Base-by-base conservation (phyloP, 371 early-diverging fungal species). In the Syncephalis plumigaleata region DNA sequence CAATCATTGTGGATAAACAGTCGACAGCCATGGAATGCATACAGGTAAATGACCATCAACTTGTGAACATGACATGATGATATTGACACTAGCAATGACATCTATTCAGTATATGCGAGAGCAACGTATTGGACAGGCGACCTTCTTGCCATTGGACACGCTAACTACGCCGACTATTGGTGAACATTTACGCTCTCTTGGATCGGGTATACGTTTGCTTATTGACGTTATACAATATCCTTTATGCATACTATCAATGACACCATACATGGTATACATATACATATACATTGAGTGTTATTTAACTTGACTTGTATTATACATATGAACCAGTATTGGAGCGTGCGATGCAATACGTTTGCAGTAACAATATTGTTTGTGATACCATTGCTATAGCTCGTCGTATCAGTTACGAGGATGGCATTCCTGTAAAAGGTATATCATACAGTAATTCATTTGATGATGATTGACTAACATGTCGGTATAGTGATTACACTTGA, bases 121-220 rank as follows among this genome's bases (percentile, higher is more conserved):
- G 54, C 92, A 94, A 63, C 85, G 88, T 18, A 66, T 79, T 5
- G 93, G 95, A 5, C 77, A 83, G 45, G 87, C 90, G 0, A 91
- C 93, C 0, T 99, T 98, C 63, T 58, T 99, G 36, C 98, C 98
- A 1, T 64, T 99, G 15, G 84, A 90, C 48, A 80, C 83, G 0
- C 57, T 98, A 8, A 56, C 56, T 1, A 66, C 71, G 9, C 80
- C 81, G 54, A 66, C 77, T 4, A 64, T 86, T 50, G 78, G 82
- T 55, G 91, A 93, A 44, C 74, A 81, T 39, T 77, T 81, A 45
- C 72, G 91, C n/a, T 73, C 68, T 37, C 59, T 82, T 21, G 65
- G 70, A 15, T 73, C 76, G 26, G 85, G 87, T 2, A 82, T 90
- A 22, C 77, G 84, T 25, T 66, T 88, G 20, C 96, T 92, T 0